Evolutionary conservation across 2,329 filamentous ascomycete species (phyloP).

Genomic region (Rhinocladiella mackenziei): DNA sequence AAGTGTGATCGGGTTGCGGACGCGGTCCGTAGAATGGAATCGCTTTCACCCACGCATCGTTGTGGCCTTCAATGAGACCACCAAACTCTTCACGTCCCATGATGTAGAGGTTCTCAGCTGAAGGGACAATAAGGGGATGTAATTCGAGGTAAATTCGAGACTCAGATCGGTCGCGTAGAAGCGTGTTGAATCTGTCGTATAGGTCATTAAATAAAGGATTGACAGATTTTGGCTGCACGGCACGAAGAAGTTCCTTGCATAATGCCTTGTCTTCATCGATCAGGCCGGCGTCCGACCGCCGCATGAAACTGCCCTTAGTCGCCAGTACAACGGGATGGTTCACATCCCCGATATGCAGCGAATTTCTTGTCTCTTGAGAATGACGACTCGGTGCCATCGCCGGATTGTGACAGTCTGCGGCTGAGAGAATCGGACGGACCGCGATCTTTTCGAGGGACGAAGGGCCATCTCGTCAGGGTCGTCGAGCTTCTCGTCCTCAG

Average conservation of each 20-base stretch:
- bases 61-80: slow-evolving; percentile 35
- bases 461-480: slow-evolving; percentile 7
- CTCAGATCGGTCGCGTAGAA: slow-evolving; percentile 5
- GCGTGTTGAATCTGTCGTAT: slow-evolving; percentile 7
- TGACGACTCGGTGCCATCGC: slow-evolving; percentile 10
- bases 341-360: slow-evolving; percentile 9
- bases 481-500: background rate
- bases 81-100: slow-evolving; percentile 30
- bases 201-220: slow-evolving; percentile 9
- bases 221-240: slow-evolving; percentile 2
- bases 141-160: slow-evolving; percentile 7
- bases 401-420: slow-evolving; percentile 7
- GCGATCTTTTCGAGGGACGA: slow-evolving; percentile 16
- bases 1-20: slow-evolving; percentile 39
- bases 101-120: slow-evolving; percentile 33
- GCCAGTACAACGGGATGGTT: slow-evolving; percentile 16
- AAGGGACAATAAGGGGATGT: slow-evolving; percentile 35
- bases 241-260: background rate
- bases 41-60: slow-evolving; percentile 34
- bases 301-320: slow-evolving; percentile 20
- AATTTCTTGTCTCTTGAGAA: slow-evolving; percentile 17
- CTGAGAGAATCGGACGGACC: slow-evolving; percentile 6
- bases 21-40: slow-evolving; percentile 31
- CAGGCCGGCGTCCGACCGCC: slow-evolving; percentile 8
- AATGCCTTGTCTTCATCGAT: background rate